Conservation (phyloP, 495 filamentous ascomycete genomes). For the Hypoxylon rickii region DNA sequence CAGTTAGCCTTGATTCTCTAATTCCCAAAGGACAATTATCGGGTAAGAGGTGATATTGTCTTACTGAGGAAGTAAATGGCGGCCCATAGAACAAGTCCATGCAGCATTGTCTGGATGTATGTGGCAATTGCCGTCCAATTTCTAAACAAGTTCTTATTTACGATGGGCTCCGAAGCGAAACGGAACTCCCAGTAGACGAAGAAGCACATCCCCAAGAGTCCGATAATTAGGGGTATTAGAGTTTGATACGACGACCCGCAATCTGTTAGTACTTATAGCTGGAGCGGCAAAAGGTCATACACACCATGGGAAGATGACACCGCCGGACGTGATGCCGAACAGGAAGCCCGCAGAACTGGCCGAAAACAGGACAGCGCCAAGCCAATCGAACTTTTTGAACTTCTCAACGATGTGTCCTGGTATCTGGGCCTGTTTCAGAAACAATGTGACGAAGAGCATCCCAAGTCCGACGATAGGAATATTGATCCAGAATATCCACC, state of each 20-base stretch:
- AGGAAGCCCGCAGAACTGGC: conserved; percentile 49
- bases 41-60: conserved; percentile 10
- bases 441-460: conserved; percentile 44
- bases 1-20: not conserved
- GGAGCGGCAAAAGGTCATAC: conserved; percentile 1
- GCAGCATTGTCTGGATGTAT: conserved; percentile 53
- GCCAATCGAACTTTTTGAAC: conserved; percentile 59
- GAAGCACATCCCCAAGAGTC: conserved; percentile 44
- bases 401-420: conserved; percentile 47
- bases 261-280: not conserved
- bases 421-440: conserved; percentile 42
- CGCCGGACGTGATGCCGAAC: conserved; percentile 58
- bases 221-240: conserved; percentile 59
- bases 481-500: conserved; percentile 53
- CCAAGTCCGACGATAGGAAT: conserved; percentile 48
- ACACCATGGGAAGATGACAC: conserved; percentile 57
- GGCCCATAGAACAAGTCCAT: conserved; percentile 52
- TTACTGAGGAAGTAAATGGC: conserved; percentile 60
- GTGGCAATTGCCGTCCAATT: conserved; percentile 43
- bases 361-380: conserved; percentile 60
- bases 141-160: conserved; percentile 46
- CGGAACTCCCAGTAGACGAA: conserved; percentile 55
- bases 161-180: conserved; percentile 49
- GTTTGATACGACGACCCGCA: conserved; percentile 45
- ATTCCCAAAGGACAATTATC: not conserved